Base-by-base conservation (phyloP, 2,329 filamentous ascomycete genomes). In the Diaporthe sp. region DNA sequence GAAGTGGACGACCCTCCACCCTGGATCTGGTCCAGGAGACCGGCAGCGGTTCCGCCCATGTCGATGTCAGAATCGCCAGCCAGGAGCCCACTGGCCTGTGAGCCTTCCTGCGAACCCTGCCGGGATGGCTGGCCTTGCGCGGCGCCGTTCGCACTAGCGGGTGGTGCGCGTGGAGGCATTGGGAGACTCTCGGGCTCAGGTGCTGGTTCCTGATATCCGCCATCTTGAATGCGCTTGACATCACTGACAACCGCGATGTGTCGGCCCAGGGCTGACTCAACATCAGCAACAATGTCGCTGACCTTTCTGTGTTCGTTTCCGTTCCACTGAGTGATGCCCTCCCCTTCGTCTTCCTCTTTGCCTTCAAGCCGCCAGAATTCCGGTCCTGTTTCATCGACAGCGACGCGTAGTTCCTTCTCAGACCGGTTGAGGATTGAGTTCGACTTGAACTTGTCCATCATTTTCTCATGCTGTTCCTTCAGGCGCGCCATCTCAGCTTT, bases 401-500 rank as follows among this genome's bases (percentile, higher is more conserved):
- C 89, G 72, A 88, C 88, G 45, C 94, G 91, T 72, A 98, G 86
- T 75, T 94, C 91, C 78, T 92, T 90, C 83, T 98, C 96, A 1
- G 95, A 93, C 73, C 90, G 87, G 78, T 91, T 92, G 67, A 97
- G 87, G 0, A 92, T 84, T 10, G 93, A 93, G 71, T 91, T 92
- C 72, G 91, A 90, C 82, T 92, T 93, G 78, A 98, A 90, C 77
- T 92, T 93, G 33, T 92, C 91, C 85, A 98, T 89, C 74, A 92
- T 90, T 79, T 91, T 91, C 3, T 91, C 92, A 82, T 99, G 96
- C 38, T 93, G 91, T 45, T 90, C 90, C 83, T 95, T 95, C 90
- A 98, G 92, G 78, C 91, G 92, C 78, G 96, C 93, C 72, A 98
- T 95, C 79, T 98, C 96, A 1, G 91, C 91, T 76, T 94, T 91